Conservation (phyloP, 257 asterid genomes). For the Solanum lycopersicoides region DNA sequence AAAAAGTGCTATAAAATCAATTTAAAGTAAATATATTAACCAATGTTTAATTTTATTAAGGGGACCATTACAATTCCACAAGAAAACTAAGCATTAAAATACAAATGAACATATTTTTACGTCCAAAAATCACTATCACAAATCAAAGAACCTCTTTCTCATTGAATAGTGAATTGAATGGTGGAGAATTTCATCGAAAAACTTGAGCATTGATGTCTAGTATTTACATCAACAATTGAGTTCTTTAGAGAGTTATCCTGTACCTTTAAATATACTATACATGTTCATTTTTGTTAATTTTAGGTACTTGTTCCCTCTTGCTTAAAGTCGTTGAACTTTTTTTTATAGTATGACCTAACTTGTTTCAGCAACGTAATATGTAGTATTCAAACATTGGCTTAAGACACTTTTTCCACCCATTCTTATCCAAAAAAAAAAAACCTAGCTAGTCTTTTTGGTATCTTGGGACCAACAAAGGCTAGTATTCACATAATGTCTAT, state of each 20-base stretch:
- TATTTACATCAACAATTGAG: not conserved
- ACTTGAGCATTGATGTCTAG: too few relatives aligned
- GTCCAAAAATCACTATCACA: too few relatives aligned
- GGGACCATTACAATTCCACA: not conserved
- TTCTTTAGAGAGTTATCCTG: not conserved
- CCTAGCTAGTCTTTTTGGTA: not conserved
- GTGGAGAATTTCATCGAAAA: too few relatives aligned
- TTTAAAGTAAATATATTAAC: too few relatives aligned
- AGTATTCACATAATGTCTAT: not conserved
- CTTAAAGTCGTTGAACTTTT: not conserved
- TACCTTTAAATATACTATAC: not conserved
- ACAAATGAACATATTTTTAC: not conserved
- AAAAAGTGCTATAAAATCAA: not conserved
- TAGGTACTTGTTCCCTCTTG: not conserved
- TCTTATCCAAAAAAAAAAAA: too few relatives aligned
- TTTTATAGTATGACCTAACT: not conserved
- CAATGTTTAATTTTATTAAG: too few relatives aligned
- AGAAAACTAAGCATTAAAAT: not conserved
- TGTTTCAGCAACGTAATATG: not conserved
- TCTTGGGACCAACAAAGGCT: not conserved
- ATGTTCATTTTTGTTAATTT: not conserved
- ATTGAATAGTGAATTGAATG: too few relatives aligned
- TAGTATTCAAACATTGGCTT: not conserved
- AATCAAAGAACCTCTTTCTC: too few relatives aligned
- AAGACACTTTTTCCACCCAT: not conserved